Evolutionary conservation across 2,329 filamentous ascomycete genomes (phyloP).

Genomic region (Beauveria varroae): DNA sequence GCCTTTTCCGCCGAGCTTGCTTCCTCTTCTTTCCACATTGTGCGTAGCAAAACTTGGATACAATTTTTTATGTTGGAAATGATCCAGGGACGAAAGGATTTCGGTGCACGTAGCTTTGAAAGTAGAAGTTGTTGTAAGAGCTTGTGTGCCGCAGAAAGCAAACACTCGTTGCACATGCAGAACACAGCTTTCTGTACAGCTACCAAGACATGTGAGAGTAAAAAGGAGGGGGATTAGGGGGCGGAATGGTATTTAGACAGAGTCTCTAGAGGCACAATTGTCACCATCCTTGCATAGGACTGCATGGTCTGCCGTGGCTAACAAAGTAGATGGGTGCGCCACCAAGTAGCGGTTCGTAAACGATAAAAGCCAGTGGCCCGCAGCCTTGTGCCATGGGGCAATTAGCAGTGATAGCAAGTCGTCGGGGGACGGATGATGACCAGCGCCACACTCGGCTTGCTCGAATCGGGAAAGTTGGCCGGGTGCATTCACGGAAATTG

Average conservation of each 20-base stretch:
- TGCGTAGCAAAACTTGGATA: background rate
- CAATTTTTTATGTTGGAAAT: too few relatives aligned
- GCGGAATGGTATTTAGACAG: background rate
- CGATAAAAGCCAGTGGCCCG: background rate
- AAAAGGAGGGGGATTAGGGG: background rate
- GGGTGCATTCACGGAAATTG: slow-evolving; percentile 3
- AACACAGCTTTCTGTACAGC: background rate
- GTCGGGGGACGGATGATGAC: background rate
- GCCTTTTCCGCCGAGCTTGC: slow-evolving; percentile 5
- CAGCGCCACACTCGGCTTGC: background rate
- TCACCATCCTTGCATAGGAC: background rate
- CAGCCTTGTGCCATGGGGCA: background rate
- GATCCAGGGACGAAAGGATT: background rate
- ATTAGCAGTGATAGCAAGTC: background rate
- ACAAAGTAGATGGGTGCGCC: slow-evolving; percentile 5
- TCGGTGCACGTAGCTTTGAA: background rate
- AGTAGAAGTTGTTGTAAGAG: background rate
- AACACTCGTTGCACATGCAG: slow-evolving; percentile 7
- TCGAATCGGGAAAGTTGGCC: background rate
- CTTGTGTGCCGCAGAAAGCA: slow-evolving; percentile 7
- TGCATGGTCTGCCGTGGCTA: background rate
- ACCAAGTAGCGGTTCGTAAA: background rate
- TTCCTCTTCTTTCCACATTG: slow-evolving; percentile 7
- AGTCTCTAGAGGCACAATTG: slow-evolving; percentile 1
- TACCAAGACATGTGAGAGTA: background rate